Percentiles rank a stretch among this genome's conserved stretches.
Conservation (phyloP, 2,329 filamentous ascomycete genomes). For the Arachnomyces sp. region DNA sequence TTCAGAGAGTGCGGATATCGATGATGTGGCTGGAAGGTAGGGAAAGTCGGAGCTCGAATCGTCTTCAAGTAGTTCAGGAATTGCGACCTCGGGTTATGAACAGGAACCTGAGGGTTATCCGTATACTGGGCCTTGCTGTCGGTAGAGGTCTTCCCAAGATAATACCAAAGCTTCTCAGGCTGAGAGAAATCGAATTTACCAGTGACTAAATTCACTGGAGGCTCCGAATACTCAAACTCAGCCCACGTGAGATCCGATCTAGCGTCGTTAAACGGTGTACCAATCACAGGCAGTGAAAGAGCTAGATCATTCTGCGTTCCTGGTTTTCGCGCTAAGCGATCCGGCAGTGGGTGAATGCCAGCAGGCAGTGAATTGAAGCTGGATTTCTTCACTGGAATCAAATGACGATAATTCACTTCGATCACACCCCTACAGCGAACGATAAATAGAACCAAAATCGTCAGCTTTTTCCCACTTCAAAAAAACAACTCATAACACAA, state of each 20-base stretch:
- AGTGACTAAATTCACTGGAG: constrained; percentile 52
- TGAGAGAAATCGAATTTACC: constrained; percentile 65
- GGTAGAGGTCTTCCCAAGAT: constrained; percentile 77
- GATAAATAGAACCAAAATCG: no score
- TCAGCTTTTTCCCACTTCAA: no score
- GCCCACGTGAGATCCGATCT: constrained; percentile 58
- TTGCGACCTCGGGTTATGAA: constrained; percentile 43
- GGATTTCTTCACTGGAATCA: constrained; percentile 43
- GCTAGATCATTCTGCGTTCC: constrained; percentile 49
- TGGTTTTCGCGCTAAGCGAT: constrained; percentile 43
- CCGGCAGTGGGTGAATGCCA: constrained; percentile 40
- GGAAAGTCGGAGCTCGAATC: constrained; percentile 22
- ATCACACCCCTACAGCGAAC: constrained; percentile 45
- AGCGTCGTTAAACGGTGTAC: constrained; percentile 58
- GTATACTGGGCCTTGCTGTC: constrained; percentile 89
- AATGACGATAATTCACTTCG: constrained; percentile 54
- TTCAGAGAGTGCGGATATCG: constrained; percentile 20
- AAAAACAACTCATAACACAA: constrained; percentile 8
- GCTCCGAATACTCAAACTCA: constrained; percentile 64
- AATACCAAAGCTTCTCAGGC: constrained; percentile 76
- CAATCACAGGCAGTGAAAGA: constrained; percentile 57
- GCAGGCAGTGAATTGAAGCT: constrained; percentile 41
- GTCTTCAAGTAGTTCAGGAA: constrained; percentile 43
- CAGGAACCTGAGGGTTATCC: constrained; percentile 55
- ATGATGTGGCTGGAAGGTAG: constrained; percentile 20